Base-by-base conservation (phyloP, 331 rosid genomes). In the Erythrophleum ivorense region DNA sequence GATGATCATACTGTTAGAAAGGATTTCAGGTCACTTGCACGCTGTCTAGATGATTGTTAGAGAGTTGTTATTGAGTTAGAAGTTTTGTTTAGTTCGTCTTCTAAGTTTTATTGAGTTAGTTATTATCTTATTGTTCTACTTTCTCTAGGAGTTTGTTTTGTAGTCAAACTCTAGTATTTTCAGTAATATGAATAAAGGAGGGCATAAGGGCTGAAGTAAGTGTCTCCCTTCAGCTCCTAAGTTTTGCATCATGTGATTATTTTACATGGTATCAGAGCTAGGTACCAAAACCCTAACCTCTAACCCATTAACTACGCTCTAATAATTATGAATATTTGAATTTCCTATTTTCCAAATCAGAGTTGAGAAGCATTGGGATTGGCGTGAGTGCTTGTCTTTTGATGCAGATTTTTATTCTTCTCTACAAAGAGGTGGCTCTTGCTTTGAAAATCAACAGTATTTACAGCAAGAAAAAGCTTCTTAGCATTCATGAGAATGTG, bases 401-500 rank as follows among this genome's bases (percentile, higher is more conserved):
- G 41, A 76, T 86, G 82, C 94, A 96, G 99, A 91, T 96, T 69
- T 92, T 94, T 82, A 91, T 96, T 83, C 98, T 96, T 83, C 98
- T 96, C 72, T 96, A 96, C 88, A 96, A 96, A 88, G 99, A 96
- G 90, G 98, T 96, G 74, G 97, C 99, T 81, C 88, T 94, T 86
- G 98, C 99, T 81, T 85, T 96, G 89, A 96, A 96, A 87, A 96
- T 96, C 89, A 96, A 96, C 86, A 96, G 99, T 58, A 97, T 90
- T 33, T 90, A 94, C 86, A 91, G 99, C 94, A 96, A 96, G 97
- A 88, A 77, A 86, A 96, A 75, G 87, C 94, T 96, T 84, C 90
- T 96, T 52, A 84, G 93, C 87, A 94, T 96, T 80, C 99, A 96
- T 78, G 98, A 96, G 92, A 96, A 94, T 81, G 98, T 96, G 84